Evolutionary conservation across 2,329 filamentous ascomycete species (phyloP).

Genomic region (Curvularia sp.): DNA sequence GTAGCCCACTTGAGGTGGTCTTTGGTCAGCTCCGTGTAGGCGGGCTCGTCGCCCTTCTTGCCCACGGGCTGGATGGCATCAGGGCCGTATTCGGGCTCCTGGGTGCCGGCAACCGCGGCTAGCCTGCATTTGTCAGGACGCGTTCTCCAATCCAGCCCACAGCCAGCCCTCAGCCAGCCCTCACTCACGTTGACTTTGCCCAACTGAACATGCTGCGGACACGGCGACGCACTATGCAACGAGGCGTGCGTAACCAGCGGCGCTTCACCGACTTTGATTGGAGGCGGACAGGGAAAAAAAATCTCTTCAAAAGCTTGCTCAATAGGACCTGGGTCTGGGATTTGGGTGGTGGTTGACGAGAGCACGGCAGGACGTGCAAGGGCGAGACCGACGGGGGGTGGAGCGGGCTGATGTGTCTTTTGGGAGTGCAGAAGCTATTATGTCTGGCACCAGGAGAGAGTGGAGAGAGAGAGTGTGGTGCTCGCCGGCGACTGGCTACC

Average conservation of each 20-base stretch:
- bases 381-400: constrained; percentile 2
- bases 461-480: constrained; percentile 1
- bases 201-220: constrained; percentile 79
- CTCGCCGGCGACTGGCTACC: background rate
- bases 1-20: constrained; percentile 83
- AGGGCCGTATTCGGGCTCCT: constrained; percentile 94
- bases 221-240: constrained; percentile 42
- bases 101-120: constrained; percentile 86
- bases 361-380: constrained; percentile 26
- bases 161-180: constrained; percentile 10
- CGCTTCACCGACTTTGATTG: constrained; percentile 29
- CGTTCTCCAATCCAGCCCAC: constrained; percentile 24
- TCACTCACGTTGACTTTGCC: constrained; percentile 85
- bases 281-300: constrained; percentile 37
- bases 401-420: constrained; percentile 3
- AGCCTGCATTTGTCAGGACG: constrained; percentile 53
- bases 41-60: constrained; percentile 76
- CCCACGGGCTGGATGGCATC: constrained; percentile 86
- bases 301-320: constrained; percentile 41
- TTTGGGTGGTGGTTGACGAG: constrained; percentile 33
- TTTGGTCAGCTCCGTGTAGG: constrained; percentile 80
- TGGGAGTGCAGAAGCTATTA: background rate
- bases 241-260: constrained; percentile 35
- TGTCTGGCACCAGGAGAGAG: background rate
- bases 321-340: constrained; percentile 30